Conservation (phyloP, 1,284 basidiomycete genomes). For the Leucocoprinus gongylophorus region DNA sequence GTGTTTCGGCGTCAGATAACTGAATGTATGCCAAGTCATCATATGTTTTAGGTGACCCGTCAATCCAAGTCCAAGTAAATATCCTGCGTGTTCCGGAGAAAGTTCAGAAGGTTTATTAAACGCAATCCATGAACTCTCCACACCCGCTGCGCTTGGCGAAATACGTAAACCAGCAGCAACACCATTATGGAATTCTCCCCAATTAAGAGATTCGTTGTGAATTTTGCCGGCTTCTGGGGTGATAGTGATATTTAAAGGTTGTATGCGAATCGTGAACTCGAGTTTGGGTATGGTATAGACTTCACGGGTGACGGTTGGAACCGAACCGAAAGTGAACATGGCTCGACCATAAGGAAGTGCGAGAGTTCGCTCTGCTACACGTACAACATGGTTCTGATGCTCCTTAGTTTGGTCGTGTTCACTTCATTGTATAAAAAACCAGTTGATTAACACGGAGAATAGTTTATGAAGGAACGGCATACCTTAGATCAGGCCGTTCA, state of each 20-base stretch:
- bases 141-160: conserved; percentile 64
- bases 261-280: conserved; percentile 70
- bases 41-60: conserved; percentile 86
- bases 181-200: conserved; percentile 98
- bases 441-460: background rate
- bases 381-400: conserved; percentile 71
- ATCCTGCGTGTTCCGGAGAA: conserved; percentile 90
- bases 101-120: conserved; percentile 86
- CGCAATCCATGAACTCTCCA: conserved; percentile 90
- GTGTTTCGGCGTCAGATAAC: conserved; percentile 92
- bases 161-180: conserved; percentile 87
- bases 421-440: conserved; percentile 31
- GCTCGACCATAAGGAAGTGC: conserved; percentile 82
- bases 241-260: conserved; percentile 60
- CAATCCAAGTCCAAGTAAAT: conserved; percentile 88
- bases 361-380: conserved; percentile 79
- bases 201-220: conserved; percentile 64
- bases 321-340: conserved; percentile 80
- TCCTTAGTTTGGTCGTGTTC: conserved; percentile 77
- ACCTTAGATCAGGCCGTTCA: conserved; percentile 72
- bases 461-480: conserved; percentile 2
- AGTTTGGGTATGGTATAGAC: conserved; percentile 76
- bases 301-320: conserved; percentile 64
- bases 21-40: conserved; percentile 84
- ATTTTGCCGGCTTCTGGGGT: conserved; percentile 62